These are phyloP conservation scores for Ustilago vetiveriae DNA, from an alignment of 1,284 basidiomycete species.

Conservation along the genomic window DNA sequence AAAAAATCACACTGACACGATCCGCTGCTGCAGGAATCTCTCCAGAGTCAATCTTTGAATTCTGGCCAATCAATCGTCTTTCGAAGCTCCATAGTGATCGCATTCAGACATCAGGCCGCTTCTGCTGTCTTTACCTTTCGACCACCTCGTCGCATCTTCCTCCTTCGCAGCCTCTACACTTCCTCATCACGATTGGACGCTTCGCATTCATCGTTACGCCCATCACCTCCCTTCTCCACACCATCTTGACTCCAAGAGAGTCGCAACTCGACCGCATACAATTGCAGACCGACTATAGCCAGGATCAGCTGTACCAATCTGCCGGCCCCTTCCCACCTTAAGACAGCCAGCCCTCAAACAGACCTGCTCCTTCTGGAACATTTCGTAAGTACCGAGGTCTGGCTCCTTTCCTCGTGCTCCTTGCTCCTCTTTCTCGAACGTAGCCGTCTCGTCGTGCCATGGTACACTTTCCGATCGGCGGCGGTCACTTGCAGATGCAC, in stretches of 20 bases:
- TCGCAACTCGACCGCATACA: no score
- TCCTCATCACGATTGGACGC: background rate
- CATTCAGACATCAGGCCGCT: background rate
- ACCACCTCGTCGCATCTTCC: background rate
- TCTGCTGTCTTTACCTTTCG: background rate
- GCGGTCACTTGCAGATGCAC: no score
- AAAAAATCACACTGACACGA: no score
- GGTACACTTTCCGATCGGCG: no score
- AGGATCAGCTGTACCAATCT: background rate
- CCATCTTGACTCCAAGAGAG: no score
- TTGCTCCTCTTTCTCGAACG: no score
- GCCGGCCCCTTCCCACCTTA: background rate
- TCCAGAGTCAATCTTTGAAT: no score
- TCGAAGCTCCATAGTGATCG: constrained; percentile 3
- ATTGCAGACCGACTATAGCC: no score
- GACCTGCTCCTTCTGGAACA: background rate
- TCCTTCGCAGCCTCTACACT: background rate
- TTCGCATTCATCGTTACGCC: constrained; percentile 1
- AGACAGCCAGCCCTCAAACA: background rate
- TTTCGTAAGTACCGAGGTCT: no score
- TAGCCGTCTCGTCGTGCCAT: no score
- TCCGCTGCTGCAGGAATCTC: constrained; percentile 1
- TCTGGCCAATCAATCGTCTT: no score
- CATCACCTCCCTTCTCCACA: constrained; percentile 4
- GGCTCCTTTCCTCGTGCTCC: no score